Evolutionary conservation across 495 filamentous ascomycete genomes (phyloP), one percentile per base, ranked within the genome.

Genomic region (Aspergillus haitiensis): DNA sequence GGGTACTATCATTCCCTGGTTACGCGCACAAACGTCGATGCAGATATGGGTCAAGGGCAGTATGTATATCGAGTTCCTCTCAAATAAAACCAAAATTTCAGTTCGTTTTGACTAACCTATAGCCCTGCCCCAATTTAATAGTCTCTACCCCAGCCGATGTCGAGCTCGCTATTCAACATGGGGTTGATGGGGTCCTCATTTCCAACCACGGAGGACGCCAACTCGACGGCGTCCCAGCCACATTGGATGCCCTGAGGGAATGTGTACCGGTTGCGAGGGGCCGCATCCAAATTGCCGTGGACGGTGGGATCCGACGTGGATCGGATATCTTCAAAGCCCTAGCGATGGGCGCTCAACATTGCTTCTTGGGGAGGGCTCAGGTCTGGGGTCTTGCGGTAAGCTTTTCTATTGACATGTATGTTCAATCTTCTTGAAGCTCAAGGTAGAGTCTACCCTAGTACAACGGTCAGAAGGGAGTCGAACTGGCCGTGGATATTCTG

Each of bases 321-420:
- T 92, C 93, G 1, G 93, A 97, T 74, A 93, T 97, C 63, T 86
- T 97, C 76, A 97, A 97, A 71, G 93, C 93, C 42, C 73, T 97
- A 15, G 96, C 93, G 60, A 76, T 98, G 5, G 93, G 93, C 11
- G 93, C 93, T 0, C 88, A 80, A 61, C 88, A 85, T 40, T 90
- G 93, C 6, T 90, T 91, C 21, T 86, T 93, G 56, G 92, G 92
- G 5, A 71, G 92, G 13, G 40, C 91, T 88, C 81, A 73, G 86
- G 70, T 96, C 87, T 97, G 91, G 86, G 83, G 66, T 72, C 85
- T 70, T 67, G 77, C 56, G 54, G 81, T 47, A 72, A n/a, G 67
- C 64, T 33, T 40, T 10, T 34, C 54, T 52, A 7, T 39, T 72
- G 10, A 0, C 42, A 13, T 5, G n/a, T 40, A 9, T 50, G n/a